A percentile compares a stretch with the other conserved stretches of the same genome.
phyloP scores from a whole-genome alignment of 2,329 filamentous ascomycete species.

The Neonectria sp. region DNA sequence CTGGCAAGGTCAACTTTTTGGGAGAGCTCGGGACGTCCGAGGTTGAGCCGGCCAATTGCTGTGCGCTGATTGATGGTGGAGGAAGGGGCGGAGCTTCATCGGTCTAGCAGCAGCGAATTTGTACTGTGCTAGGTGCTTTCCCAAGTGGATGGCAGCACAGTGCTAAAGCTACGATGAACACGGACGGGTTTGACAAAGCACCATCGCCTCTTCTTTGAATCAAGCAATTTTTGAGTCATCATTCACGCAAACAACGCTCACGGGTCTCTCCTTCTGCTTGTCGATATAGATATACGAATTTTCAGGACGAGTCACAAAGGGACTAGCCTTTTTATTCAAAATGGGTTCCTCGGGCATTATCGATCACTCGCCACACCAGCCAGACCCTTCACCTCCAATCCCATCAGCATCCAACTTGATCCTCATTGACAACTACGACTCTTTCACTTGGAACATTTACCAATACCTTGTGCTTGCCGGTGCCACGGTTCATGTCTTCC shows the following conservation, averaged over 20 bases:
- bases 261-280: slow-evolving; percentile 2
- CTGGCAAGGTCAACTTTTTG: slow-evolving; percentile 48
- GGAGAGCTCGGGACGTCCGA: slow-evolving; percentile 47
- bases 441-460: slow-evolving; percentile 99
- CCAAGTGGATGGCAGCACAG: not conserved
- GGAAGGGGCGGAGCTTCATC: slow-evolving; percentile 42
- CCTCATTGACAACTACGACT: slow-evolving; percentile 99
- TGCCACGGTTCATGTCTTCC: slow-evolving; percentile 88
- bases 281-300: not conserved
- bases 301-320: slow-evolving; percentile 4
- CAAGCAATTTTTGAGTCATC: slow-evolving; percentile 41
- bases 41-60: slow-evolving; percentile 44
- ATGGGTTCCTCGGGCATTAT: slow-evolving; percentile 68
- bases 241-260: slow-evolving; percentile 32
- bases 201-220: slow-evolving; percentile 39
- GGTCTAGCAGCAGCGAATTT: slow-evolving; percentile 20
- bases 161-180: not conserved
- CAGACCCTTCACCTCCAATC: slow-evolving; percentile 80
- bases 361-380: slow-evolving; percentile 91
- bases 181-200: slow-evolving; percentile 27
- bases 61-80: slow-evolving; percentile 24
- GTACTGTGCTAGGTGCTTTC: slow-evolving; percentile 36
- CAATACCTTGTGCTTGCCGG: slow-evolving; percentile 98
- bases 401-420: slow-evolving; percentile 90
- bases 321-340: slow-evolving; percentile 39